Evolutionary conservation across 148 eudicot genomes (phyloP).

Genomic region (Pouteria glomerata): DNA sequence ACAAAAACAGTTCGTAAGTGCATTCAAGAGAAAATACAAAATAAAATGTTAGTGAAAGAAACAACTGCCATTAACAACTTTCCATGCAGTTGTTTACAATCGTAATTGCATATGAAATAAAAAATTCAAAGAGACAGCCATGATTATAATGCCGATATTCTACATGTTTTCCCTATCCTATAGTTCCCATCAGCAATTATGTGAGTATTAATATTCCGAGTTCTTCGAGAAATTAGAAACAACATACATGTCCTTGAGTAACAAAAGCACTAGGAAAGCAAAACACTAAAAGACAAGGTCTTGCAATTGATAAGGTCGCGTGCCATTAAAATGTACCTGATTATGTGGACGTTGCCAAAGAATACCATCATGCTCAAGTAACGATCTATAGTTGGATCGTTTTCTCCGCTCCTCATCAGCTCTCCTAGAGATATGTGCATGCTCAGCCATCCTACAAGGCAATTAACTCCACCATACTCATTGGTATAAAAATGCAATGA

Average conservation of each 20-base stretch:
- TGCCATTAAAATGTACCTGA: conserved; percentile 41
- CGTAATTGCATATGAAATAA: background rate
- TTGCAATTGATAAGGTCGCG: background rate
- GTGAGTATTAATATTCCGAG: background rate
- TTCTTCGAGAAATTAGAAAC: background rate
- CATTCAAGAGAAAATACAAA: no score
- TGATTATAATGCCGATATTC: background rate
- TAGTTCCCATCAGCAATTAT: background rate
- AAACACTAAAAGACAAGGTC: background rate
- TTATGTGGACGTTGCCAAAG: conserved; percentile 45
- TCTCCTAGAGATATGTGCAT: conserved; percentile 43
- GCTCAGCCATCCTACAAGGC: conserved; percentile 53
- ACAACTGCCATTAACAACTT: no score
- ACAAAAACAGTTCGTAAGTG: no score
- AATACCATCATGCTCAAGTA: conserved; percentile 81
- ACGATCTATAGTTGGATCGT: conserved; percentile 62
- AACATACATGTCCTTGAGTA: background rate
- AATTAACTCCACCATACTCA: conserved; percentile 6
- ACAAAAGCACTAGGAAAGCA: background rate
- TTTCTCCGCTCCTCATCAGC: conserved; percentile 73
- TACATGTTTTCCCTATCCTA: background rate
- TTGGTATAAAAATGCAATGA: background rate
- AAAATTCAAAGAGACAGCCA: background rate
- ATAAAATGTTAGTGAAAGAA: no score
- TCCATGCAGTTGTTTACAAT: background rate